Conservation (phyloP, 2,329 filamentous ascomycete genomes). For the Claviceps digitariae region DNA sequence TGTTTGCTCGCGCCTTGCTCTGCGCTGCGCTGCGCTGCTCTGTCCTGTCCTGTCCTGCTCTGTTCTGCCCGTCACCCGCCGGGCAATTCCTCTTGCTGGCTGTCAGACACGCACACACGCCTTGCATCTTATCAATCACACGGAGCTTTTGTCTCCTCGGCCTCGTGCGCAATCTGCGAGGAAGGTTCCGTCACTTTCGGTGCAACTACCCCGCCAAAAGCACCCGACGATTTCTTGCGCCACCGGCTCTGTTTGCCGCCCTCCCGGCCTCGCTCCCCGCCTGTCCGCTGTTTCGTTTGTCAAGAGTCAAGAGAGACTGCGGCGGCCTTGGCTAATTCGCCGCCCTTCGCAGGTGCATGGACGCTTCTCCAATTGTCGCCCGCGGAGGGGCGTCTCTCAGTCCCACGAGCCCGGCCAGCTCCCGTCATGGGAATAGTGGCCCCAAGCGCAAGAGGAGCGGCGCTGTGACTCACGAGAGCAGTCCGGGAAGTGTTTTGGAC, state of each 20-base stretch:
- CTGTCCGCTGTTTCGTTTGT: conserved; percentile 6
- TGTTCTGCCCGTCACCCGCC: not conserved
- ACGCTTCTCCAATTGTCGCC: conserved; percentile 32
- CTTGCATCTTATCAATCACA: not conserved
- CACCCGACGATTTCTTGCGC: not conserved
- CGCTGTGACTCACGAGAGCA: conserved; percentile 41
- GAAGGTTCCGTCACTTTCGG: not conserved
- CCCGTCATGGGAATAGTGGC: conserved; percentile 33
- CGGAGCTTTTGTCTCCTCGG: not conserved
- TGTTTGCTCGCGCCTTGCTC: not conserved
- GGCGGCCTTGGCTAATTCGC: conserved; percentile 8
- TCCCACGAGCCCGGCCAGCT: conserved; percentile 42
- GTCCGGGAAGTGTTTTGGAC: conserved; percentile 38
- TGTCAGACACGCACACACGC: not conserved
- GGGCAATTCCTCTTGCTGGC: not conserved
- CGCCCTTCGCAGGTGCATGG: conserved; percentile 25
- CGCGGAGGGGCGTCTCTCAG: conserved; percentile 35
- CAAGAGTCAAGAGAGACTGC: conserved; percentile 4
- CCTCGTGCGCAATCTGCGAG: not conserved
- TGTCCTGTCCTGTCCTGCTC: not conserved
- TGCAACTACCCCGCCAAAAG: conserved; percentile 4
- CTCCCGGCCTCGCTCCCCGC: not conserved
- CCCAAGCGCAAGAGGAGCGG: conserved; percentile 46
- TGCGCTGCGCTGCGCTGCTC: too few species aligned
- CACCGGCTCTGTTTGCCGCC: conserved; percentile 1